Evolutionary conservation across 1,139 yeast species (phyloP).

Genomic region (Geotrichum bryndzae): DNA sequence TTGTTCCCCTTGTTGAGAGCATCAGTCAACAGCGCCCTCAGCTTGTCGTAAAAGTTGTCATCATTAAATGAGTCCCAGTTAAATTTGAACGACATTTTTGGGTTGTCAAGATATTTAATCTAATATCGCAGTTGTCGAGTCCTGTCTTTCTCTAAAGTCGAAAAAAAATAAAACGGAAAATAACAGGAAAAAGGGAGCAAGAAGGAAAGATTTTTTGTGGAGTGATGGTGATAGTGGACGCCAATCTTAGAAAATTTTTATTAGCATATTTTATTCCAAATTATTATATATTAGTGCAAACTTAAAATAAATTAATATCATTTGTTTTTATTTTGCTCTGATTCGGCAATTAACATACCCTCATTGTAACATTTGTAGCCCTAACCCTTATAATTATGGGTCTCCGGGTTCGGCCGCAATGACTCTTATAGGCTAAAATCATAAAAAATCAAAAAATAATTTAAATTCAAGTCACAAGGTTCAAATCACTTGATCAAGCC

Average conservation of each 20-base stretch:
- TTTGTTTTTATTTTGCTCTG: background rate
- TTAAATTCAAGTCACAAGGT: background rate
- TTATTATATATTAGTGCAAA: background rate
- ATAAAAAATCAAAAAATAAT: too few relatives aligned
- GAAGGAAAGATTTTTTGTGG: background rate
- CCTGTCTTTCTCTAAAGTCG: background rate
- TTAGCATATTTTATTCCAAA: background rate
- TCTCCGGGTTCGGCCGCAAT: background rate
- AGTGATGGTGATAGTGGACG: background rate
- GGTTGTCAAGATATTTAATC: background rate
- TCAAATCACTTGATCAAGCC: background rate
- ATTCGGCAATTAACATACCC: background rate
- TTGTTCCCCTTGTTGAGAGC: slow-evolving; percentile 70
- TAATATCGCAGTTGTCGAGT: background rate
- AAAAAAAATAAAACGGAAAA: too few relatives aligned
- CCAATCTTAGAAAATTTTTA: background rate
- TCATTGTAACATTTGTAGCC: background rate
- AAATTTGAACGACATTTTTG: slow-evolving; percentile 65
- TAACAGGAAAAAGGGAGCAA: background rate
- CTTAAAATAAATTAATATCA: too few relatives aligned
- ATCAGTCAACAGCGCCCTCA: slow-evolving; percentile 63
- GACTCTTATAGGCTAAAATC: background rate
- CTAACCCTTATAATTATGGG: background rate
- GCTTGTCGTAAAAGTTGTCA: slow-evolving; percentile 58
- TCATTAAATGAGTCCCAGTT: slow-evolving; percentile 77